phyloP scores from a whole-genome alignment of 2,329 filamentous ascomycete genomes.

The Xylaria sp. region DNA sequence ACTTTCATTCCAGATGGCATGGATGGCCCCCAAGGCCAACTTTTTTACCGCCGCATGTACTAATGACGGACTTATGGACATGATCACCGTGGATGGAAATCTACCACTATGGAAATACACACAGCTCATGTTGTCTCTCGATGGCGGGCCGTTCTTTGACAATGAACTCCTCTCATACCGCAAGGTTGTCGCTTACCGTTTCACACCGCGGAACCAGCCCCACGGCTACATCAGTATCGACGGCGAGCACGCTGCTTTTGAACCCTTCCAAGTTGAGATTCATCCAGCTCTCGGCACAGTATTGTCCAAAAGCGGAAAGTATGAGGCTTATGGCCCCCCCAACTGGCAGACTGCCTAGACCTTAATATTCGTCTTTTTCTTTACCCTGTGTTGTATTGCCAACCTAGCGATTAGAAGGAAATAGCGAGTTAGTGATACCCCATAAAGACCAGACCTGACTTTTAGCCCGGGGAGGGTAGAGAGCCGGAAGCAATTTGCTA shows the following conservation, averaged over 20 bases:
- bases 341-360: constrained; percentile 51
- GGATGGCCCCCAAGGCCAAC: constrained; percentile 84
- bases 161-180: constrained; percentile 77
- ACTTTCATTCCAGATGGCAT: constrained; percentile 70
- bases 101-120: constrained; percentile 70
- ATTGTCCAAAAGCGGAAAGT: constrained; percentile 76
- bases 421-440: constrained; percentile 27
- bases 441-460: constrained; percentile 15
- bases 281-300: constrained; percentile 83
- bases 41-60: constrained; percentile 87
- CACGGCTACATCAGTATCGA: constrained; percentile 93
- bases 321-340: constrained; percentile 66
- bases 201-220: constrained; percentile 73
- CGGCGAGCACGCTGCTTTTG: constrained; percentile 85
- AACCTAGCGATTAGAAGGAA: background rate
- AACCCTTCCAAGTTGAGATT: constrained; percentile 89
- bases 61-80: constrained; percentile 83
- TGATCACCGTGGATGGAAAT: constrained; percentile 80
- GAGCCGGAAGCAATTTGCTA: constrained; percentile 1
- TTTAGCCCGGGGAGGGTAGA: background rate
- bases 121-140: constrained; percentile 72
- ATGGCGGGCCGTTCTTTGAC: constrained; percentile 79
- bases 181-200: constrained; percentile 86
- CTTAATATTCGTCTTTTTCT: constrained; percentile 1
- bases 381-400: constrained; percentile 9